Evolutionary conservation across 257 asterid genomes (phyloP).

Genomic region (Salvia hispanica): DNA sequence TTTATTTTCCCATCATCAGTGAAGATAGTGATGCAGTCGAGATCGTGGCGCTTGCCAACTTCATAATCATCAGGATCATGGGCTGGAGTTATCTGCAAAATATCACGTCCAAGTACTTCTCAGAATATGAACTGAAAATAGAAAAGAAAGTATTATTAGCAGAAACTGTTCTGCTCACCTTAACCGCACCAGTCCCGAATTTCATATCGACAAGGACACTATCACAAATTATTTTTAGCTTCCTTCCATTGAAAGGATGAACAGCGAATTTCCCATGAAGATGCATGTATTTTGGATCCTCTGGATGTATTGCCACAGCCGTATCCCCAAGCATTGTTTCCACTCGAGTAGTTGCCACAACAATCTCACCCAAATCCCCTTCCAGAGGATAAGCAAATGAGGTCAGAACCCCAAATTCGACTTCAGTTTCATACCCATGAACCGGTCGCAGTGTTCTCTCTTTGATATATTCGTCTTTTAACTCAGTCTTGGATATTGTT

Average conservation of each 20-base stretch:
- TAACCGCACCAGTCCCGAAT: slow-evolving; percentile 98
- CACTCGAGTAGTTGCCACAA: slow-evolving; percentile 94
- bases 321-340: slow-evolving; percentile 99
- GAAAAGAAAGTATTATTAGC: slow-evolving; percentile 13
- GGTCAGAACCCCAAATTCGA: slow-evolving; percentile 91
- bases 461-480: slow-evolving; percentile 50
- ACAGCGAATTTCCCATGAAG: slow-evolving; percentile 82
- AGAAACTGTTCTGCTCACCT: slow-evolving; percentile 48
- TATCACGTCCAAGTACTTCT: slow-evolving; percentile 31
- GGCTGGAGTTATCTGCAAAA: slow-evolving; percentile 91
- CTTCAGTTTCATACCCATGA: slow-evolving; percentile 75
- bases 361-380: slow-evolving; percentile 79
- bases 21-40: slow-evolving; percentile 75
- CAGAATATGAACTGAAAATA: slow-evolving; percentile 10
- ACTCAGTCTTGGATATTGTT: slow-evolving; percentile 97
- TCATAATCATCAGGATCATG: slow-evolving; percentile 98
- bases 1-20: slow-evolving; percentile 95
- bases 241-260: slow-evolving; percentile 90
- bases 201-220: slow-evolving; percentile 78
- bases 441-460: slow-evolving; percentile 83
- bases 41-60: slow-evolving; percentile 90
- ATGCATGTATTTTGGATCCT: slow-evolving; percentile 74
- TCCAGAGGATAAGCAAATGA: slow-evolving; percentile 96
- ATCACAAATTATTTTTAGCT: slow-evolving; percentile 89
- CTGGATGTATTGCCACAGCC: slow-evolving; percentile 93